A percentile compares a stretch with the other conserved stretches of the same genome.
phyloP scores from a whole-genome alignment of 1,284 basidiomycete genomes.

The Tetrapyrgos nigripes region DNA sequence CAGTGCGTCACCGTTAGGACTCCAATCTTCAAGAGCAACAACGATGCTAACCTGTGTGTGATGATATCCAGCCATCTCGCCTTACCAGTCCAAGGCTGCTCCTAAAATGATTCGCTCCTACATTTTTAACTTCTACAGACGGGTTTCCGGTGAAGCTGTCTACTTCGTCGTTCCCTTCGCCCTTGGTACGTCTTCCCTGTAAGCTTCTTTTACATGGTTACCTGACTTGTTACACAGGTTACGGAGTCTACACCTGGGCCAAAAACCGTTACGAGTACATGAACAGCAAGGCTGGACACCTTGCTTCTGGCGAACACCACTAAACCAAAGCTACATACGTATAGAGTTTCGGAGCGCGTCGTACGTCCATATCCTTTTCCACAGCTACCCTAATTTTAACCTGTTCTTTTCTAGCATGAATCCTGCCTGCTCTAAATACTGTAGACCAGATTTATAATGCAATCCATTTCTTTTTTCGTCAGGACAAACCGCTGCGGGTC shows the following conservation, averaged over 20 bases:
- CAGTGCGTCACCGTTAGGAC: conserved; percentile 58
- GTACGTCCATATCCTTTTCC: neutral
- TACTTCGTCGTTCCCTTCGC: conserved; percentile 86
- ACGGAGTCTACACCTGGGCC: conserved; percentile 85
- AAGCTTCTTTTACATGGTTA: neutral
- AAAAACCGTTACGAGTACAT: conserved; percentile 73
- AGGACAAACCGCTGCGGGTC: no score
- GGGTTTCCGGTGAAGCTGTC: conserved; percentile 75
- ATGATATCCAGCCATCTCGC: conserved; percentile 71
- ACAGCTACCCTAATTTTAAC: neutral
- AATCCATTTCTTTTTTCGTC: no score
- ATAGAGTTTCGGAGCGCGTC: neutral
- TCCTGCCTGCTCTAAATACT: neutral
- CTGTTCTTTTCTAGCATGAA: neutral
- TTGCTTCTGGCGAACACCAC: conserved; percentile 49
- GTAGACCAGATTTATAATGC: no score
- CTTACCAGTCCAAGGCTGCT: conserved; percentile 79
- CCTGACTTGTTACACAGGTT: conserved; percentile 56
- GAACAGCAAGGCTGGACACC: conserved; percentile 84
- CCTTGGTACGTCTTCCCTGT: conserved; percentile 55
- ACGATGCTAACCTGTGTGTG: no score
- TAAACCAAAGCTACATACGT: conserved; percentile 15
- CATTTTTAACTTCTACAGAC: conserved; percentile 88
- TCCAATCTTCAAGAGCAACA: neutral
- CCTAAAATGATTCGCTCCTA: conserved; percentile 77